These are phyloP conservation scores for Aspergillus bertholletiae DNA, from an alignment of 495 filamentous ascomycete genomes.

Conservation along the genomic window DNA sequence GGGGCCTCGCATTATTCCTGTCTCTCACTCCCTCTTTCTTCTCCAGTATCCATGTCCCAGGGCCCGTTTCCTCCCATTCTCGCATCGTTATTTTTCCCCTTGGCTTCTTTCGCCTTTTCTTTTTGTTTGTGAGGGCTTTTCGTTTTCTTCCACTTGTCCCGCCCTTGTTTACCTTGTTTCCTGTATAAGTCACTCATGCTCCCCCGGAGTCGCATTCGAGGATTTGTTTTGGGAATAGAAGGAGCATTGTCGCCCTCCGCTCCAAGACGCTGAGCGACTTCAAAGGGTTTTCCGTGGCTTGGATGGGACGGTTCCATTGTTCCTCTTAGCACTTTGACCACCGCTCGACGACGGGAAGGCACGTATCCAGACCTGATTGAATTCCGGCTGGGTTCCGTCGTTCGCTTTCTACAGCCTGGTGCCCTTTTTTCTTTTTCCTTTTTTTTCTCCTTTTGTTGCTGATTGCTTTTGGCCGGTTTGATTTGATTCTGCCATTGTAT, in stretches of 20 bases:
- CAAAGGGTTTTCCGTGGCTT: neutral
- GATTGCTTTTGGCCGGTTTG: neutral
- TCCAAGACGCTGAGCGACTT: constrained; percentile 17
- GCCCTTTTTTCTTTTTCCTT: constrained; percentile 7
- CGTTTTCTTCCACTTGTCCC: constrained; percentile 7
- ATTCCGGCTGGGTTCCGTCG: constrained; percentile 8
- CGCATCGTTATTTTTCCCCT: neutral
- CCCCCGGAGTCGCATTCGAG: constrained; percentile 11
- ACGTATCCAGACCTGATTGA: neutral
- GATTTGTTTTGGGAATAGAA: constrained; percentile 13
- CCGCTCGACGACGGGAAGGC: neutral
- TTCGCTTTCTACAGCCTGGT: constrained; percentile 15
- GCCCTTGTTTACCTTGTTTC: constrained; percentile 12
- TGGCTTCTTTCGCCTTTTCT: neutral
- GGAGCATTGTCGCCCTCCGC: neutral
- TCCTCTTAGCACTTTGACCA: constrained; percentile 8
- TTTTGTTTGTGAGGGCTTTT: constrained; percentile 4
- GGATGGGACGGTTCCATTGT: neutral
- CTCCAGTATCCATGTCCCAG: constrained; percentile 5
- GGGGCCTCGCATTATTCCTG: constrained; percentile 19
- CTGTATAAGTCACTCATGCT: constrained; percentile 12
- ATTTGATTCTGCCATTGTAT: neutral
- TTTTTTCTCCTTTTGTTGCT: constrained; percentile 1
- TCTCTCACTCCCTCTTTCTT: constrained; percentile 15
- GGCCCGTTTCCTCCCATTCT: constrained; percentile 1